phyloP scores from a whole-genome alignment of 2,329 filamentous ascomycete genomes.

The Didymosphaeria variabile region DNA sequence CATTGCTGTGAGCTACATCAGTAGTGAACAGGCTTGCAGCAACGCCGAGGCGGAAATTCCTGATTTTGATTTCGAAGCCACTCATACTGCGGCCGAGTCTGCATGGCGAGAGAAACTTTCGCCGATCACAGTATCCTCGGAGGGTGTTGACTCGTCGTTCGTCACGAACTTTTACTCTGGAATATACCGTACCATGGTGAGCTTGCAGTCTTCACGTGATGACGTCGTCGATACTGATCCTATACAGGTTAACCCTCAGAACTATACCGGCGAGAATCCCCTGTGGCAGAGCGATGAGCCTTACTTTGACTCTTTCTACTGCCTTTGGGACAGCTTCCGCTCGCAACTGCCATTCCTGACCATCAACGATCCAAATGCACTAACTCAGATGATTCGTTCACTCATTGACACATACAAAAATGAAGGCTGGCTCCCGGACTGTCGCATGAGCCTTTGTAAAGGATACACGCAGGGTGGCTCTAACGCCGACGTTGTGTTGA shows the following conservation, averaged over 20 bases:
- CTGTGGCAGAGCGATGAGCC: slow-evolving; percentile 53
- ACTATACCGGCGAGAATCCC: slow-evolving; percentile 57
- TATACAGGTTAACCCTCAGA: slow-evolving; percentile 50
- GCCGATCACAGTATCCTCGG: slow-evolving; percentile 45
- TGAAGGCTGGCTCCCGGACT: slow-evolving; percentile 76
- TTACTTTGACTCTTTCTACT: slow-evolving; percentile 67
- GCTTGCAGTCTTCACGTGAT: background rate
- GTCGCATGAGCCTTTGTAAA: slow-evolving; percentile 55
- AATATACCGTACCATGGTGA: slow-evolving; percentile 51
- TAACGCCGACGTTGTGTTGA: slow-evolving; percentile 75
- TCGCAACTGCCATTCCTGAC: slow-evolving; percentile 70
- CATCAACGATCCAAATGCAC: slow-evolving; percentile 68
- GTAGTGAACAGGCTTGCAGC: slow-evolving; percentile 68
- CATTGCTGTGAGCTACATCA: slow-evolving; percentile 74
- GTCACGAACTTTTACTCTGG: slow-evolving; percentile 54
- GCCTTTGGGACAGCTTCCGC: slow-evolving; percentile 58
- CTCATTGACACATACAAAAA: slow-evolving; percentile 75
- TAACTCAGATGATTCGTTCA: slow-evolving; percentile 72
- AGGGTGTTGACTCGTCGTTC: slow-evolving; percentile 45
- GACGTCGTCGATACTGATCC: background rate
- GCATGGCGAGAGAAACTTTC: slow-evolving; percentile 51
- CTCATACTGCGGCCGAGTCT: slow-evolving; percentile 51
- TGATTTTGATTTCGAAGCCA: slow-evolving; percentile 67
- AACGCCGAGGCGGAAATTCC: slow-evolving; percentile 74
- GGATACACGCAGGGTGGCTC: slow-evolving; percentile 78